A percentile compares a stretch with the other conserved stretches of the same genome.
These are phyloP conservation scores for Salix exigua DNA, from an alignment of 345 rosid species.

Conservation along the genomic window DNA sequence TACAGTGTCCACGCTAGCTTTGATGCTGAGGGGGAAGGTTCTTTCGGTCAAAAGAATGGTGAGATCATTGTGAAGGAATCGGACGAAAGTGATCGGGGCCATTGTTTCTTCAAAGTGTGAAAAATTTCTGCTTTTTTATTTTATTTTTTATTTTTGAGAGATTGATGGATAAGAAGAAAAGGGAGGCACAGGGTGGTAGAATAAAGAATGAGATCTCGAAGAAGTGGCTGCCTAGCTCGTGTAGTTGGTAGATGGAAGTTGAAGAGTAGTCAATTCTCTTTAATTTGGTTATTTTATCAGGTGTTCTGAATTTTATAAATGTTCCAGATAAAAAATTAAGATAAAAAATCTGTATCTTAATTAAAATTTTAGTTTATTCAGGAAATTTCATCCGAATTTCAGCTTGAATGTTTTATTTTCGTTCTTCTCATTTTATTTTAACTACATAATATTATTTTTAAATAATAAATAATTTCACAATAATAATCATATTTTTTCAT, in stretches of 20 bases:
- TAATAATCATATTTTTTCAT: too few species aligned
- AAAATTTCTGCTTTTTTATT: conserved; percentile 3
- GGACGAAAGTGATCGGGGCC: conserved; percentile 31
- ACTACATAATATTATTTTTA: too few species aligned
- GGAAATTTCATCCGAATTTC: accelerated
- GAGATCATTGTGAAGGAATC: conserved; percentile 35
- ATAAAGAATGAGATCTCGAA: conserved; percentile 7
- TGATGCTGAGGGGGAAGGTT: conserved; percentile 63
- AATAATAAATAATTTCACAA: too few species aligned
- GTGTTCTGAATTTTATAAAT: too few species aligned
- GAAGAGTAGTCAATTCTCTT: too few species aligned
- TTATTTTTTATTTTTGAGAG: neutral
- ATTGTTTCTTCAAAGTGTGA: conserved; percentile 37
- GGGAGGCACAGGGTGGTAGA: conserved; percentile 1
- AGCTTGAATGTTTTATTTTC: accelerated
- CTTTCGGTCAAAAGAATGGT: conserved; percentile 35
- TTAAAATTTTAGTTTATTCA: accelerated
- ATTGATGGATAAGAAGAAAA: conserved; percentile 6
- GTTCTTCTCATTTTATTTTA: too few species aligned
- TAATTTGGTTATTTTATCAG: too few species aligned
- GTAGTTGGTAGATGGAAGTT: conserved; percentile 4
- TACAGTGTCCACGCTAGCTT: conserved; percentile 90
- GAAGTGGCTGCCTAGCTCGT: conserved; percentile 12
- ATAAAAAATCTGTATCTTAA: too few species aligned
- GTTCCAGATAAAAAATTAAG: too few species aligned